Evolutionary conservation across 75 land plant genomes (phyloP), one percentile per base, ranked within the genome.

Genomic region (Pseudotsuga menziesii): DNA sequence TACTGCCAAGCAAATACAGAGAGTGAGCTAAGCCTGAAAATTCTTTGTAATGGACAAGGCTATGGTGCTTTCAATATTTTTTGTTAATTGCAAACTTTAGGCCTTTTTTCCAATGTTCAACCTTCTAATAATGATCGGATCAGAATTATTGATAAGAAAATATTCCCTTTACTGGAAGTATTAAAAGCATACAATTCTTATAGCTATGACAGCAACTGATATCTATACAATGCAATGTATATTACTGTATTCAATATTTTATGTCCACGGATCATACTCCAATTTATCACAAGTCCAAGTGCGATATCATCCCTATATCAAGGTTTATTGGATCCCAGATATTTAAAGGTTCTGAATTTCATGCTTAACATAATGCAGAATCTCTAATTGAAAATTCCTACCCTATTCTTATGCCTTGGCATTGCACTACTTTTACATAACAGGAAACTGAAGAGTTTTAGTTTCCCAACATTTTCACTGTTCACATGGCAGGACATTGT

Each of bases 351-450:
- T 69, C 52, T n/a, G 41, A 64, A 16, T 64, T 32, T 64, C n/a
- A 69, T 39, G 22, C 72, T 69, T 29, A 69, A 69, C 41, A 69
- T 39, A 69, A 41, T 20, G 25, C 52, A 69, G 72, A 16, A 69
- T 41, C n/a, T 69, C 9, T 36, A 2, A 36, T 36, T 41, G 72
- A 39, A 69, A 19, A n/a, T 69, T 69, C 13, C 25, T 20, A 25
- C 35, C 52, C 52, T n/a, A 11, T 69, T 8, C 35, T 41, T 39
- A 69, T 39, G 72, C 41, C 72, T 69, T 69, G 2, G 52, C 19
- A 36, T 25, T 41, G 72, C 20, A 39, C 11, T 69, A 69, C 20
- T 39, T 64, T 5, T 16, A 7, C 6, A 32, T 32, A 8, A 64
- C 16, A 14, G 15, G n/a, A 64, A 16, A 16, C 15, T 17, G 16